Conservation (phyloP, 2,329 filamentous ascomycete species). For the Talaromyces islandicus region DNA sequence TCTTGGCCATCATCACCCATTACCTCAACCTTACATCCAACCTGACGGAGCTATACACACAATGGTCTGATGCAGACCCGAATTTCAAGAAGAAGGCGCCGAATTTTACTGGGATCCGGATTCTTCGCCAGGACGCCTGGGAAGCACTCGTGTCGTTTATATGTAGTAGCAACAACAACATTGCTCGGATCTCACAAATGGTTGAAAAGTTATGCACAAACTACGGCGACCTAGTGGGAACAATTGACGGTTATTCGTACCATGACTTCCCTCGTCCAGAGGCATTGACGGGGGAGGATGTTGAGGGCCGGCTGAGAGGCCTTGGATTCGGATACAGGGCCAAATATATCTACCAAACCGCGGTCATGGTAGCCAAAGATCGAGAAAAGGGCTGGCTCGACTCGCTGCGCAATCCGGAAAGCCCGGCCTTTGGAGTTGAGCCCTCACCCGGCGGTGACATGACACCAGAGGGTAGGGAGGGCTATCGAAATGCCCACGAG, state of each 20-base stretch:
- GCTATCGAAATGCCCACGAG: constrained; percentile 74
- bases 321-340: constrained; percentile 93
- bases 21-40: constrained; percentile 86
- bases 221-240: constrained; percentile 72
- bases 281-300: constrained; percentile 64
- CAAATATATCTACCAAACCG: constrained; percentile 85
- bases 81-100: constrained; percentile 87
- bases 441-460: constrained; percentile 42
- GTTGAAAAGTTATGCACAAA: constrained; percentile 83
- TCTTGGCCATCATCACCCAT: constrained; percentile 65
- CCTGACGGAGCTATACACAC: constrained; percentile 67
- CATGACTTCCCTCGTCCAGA: constrained; percentile 81
- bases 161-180: constrained; percentile 99
- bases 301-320: constrained; percentile 72
- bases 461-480: constrained; percentile 50
- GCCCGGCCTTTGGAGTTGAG: constrained; percentile 51
- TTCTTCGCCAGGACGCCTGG: constrained; percentile 92
- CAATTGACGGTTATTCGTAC: constrained; percentile 64
- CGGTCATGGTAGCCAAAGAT: constrained; percentile 62
- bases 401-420: constrained; percentile 69
- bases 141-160: constrained; percentile 92
- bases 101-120: constrained; percentile 83
- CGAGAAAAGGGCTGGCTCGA: constrained; percentile 71
- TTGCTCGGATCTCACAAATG: constrained; percentile 92
- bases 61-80: constrained; percentile 79